Percentiles rank a stretch among this genome's conserved stretches.
phyloP scores from a whole-genome alignment of 164 flowering plant species.

The Buxus sempervirens region DNA sequence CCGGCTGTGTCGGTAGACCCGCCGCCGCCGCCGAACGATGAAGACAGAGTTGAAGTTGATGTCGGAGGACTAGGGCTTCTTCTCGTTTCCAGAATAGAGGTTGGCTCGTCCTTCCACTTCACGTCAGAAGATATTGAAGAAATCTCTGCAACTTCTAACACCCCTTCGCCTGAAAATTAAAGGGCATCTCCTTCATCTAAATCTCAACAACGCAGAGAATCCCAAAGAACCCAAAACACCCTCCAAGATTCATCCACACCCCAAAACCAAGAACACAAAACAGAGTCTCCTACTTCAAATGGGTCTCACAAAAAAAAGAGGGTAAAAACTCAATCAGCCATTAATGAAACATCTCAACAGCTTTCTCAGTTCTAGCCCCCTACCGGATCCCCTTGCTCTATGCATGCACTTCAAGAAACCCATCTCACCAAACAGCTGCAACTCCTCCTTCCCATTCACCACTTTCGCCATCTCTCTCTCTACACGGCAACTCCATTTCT shows the following conservation, averaged over 20 bases:
- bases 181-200: slow-evolving; percentile 83
- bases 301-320: neutral
- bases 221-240: slow-evolving; percentile 8
- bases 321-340: neutral
- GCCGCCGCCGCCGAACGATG: slow-evolving; percentile 47
- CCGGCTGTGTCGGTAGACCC: slow-evolving; percentile 46
- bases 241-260: neutral
- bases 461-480: neutral
- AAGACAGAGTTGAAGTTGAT: slow-evolving; percentile 76
- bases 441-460: slow-evolving; percentile 3
- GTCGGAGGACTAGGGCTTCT: slow-evolving; percentile 71
- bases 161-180: slow-evolving; percentile 73
- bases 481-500: slow-evolving; percentile 5
- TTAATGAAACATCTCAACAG: slow-evolving; percentile 1
- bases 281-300: slow-evolving; percentile 3
- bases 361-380: neutral
- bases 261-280: neutral
- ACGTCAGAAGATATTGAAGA: slow-evolving; percentile 17
- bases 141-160: slow-evolving; percentile 27
- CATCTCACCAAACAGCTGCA: slow-evolving; percentile 8
- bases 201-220: slow-evolving; percentile 8
- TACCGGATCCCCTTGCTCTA: neutral
- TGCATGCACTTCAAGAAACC: slow-evolving; percentile 25
- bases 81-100: slow-evolving; percentile 70
- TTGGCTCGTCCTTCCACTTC: slow-evolving; percentile 38